These are phyloP conservation scores for Cordyceps javanica DNA, from an alignment of 2,329 filamentous ascomycete species.

Conservation along the genomic window DNA sequence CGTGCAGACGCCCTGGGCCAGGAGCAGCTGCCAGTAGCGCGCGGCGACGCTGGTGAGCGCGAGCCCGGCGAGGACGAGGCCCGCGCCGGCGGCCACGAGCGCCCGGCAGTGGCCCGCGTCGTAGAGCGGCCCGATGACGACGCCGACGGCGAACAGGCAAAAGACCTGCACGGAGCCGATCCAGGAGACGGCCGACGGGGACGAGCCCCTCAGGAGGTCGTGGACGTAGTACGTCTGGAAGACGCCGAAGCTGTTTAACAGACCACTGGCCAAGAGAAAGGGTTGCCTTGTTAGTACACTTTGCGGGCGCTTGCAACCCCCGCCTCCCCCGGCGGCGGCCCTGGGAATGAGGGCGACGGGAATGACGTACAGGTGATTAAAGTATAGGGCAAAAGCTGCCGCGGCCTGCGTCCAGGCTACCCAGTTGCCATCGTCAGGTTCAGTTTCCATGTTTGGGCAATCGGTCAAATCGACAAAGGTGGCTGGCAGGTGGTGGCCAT, in stretches of 20 bases:
- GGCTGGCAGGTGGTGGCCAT: too few relatives aligned
- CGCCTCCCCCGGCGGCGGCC: too few relatives aligned
- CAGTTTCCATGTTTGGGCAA: too few relatives aligned
- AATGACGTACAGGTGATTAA: slow-evolving; percentile 31
- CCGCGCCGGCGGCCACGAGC: slow-evolving; percentile 26
- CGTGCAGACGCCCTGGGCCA: slow-evolving; percentile 35
- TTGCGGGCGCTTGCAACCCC: too few relatives aligned
- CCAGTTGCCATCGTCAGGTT: slow-evolving; percentile 22
- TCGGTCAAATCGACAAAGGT: too few relatives aligned
- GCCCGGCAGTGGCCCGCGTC: slow-evolving; percentile 32
- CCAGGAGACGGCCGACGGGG: slow-evolving; percentile 28
- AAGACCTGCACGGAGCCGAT: slow-evolving; percentile 33
- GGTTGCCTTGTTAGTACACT: too few relatives aligned
- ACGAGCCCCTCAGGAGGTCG: slow-evolving; percentile 19
- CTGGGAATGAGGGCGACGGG: too few relatives aligned
- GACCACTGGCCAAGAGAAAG: slow-evolving; percentile 26
- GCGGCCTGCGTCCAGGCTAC: slow-evolving; percentile 32
- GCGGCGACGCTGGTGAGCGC: slow-evolving; percentile 31
- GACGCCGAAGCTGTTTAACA: slow-evolving; percentile 31
- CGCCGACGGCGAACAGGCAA: slow-evolving; percentile 30
- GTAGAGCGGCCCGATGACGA: slow-evolving; percentile 32
- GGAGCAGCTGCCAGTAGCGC: slow-evolving; percentile 35
- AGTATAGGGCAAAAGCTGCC: slow-evolving; percentile 27
- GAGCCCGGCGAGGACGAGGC: slow-evolving; percentile 32
- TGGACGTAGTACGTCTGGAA: slow-evolving; percentile 30